Conservation (phyloP, 345 rosid species). For the Arabis alpina region DNA sequence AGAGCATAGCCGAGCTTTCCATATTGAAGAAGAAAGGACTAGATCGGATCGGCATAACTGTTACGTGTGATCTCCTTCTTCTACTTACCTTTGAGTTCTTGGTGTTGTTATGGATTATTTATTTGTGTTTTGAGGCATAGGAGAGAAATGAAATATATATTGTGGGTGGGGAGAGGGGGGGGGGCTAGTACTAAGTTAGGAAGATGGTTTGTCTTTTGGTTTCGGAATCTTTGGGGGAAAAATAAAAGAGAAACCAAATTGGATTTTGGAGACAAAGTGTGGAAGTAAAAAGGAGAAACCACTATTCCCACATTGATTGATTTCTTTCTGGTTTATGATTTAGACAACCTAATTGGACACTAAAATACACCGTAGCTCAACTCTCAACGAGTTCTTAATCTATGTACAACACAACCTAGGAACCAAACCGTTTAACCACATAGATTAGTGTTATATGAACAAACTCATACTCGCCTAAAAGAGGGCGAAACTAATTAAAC, state of each 20-base stretch:
- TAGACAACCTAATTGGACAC: slow-evolving; percentile 1
- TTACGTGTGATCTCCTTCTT: slow-evolving; percentile 14
- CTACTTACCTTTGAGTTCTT: background rate
- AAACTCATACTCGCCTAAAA: too few relatives aligned
- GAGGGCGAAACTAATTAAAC: too few relatives aligned
- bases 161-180: background rate
- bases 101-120: slow-evolving; percentile 2
- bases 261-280: slow-evolving; percentile 22
- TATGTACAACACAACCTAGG: too few relatives aligned
- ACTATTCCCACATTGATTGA: slow-evolving; percentile 25
- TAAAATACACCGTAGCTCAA: too few relatives aligned
- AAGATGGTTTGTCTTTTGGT: slow-evolving; percentile 52
- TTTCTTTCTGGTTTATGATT: slow-evolving; percentile 27
- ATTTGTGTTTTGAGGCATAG: slow-evolving; percentile 6
- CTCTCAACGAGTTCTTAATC: too few relatives aligned
- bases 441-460: too few relatives aligned
- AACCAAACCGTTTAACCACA: too few relatives aligned
- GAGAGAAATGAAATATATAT: slow-evolving; percentile 25
- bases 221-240: slow-evolving; percentile 48
- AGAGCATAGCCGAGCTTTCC: slow-evolving; percentile 75
- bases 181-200: slow-evolving; percentile 45
- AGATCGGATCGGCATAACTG: slow-evolving; percentile 79
- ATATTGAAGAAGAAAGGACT: slow-evolving; percentile 71
- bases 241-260: slow-evolving; percentile 32
- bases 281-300: slow-evolving; percentile 30